Percentiles rank a stretch among this genome's conserved stretches.
phyloP scores from a whole-genome alignment of 2,329 filamentous ascomycete genomes.

The Huntiella abstrusa region DNA sequence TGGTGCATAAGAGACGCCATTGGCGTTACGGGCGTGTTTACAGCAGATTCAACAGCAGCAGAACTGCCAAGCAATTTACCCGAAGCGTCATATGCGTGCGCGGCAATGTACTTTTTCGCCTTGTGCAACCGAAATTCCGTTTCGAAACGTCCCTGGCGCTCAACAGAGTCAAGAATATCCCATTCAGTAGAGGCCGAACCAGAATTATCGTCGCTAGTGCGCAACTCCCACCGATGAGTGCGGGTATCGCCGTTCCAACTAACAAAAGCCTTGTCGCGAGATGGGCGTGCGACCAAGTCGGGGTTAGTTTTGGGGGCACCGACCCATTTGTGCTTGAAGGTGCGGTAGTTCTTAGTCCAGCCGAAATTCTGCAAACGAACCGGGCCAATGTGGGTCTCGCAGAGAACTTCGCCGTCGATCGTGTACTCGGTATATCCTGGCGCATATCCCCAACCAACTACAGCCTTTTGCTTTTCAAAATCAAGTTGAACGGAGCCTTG shows the following conservation, averaged over 20 bases:
- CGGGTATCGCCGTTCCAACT: constrained; percentile 35
- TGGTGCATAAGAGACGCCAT: constrained; percentile 7
- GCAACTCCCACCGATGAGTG: constrained; percentile 30
- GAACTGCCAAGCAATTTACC: background rate
- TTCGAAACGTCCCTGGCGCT: constrained; percentile 24
- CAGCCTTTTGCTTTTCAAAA: constrained; percentile 31
- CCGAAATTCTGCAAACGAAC: constrained; percentile 19
- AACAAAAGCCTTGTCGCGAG: constrained; percentile 22
- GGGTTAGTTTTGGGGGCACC: constrained; percentile 21
- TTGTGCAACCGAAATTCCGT: constrained; percentile 17
- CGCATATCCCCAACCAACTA: constrained; percentile 38
- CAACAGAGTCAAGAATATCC: constrained; percentile 19
- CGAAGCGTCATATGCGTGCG: background rate
- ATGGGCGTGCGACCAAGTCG: constrained; percentile 15
- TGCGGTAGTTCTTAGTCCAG: constrained; percentile 31
- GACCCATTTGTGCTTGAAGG: constrained; percentile 34
- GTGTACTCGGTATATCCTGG: constrained; percentile 29
- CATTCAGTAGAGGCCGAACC: constrained; percentile 18
- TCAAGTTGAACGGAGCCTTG: constrained; percentile 30
- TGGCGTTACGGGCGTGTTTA: background rate
- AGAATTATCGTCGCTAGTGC: constrained; percentile 17
- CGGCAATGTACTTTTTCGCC: background rate
- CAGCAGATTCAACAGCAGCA: background rate
- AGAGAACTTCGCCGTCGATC: constrained; percentile 28
- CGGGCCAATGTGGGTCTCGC: constrained; percentile 30